These are phyloP conservation scores for Mycosarcoma maydis DNA, from an alignment of 1,284 basidiomycete genomes.

Conservation along the genomic window DNA sequence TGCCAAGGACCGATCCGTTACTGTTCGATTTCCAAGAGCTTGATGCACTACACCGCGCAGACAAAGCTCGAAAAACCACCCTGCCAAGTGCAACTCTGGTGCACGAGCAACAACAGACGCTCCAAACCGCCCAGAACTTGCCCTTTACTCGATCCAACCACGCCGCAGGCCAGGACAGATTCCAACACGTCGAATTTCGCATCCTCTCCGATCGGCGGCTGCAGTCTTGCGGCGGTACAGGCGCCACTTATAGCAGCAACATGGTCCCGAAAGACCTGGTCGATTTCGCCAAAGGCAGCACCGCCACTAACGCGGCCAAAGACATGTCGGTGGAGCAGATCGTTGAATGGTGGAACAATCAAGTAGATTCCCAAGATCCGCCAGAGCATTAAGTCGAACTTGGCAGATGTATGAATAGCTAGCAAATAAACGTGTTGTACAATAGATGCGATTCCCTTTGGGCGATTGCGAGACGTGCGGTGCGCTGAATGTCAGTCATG, in stretches of 20 bases:
- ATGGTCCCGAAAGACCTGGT: conserved; percentile 92
- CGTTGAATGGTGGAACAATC: conserved; percentile 22
- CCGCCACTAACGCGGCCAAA: neutral
- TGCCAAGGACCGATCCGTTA: conserved; percentile 83
- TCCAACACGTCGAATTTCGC: conserved; percentile 72
- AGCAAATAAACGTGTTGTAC: conserved; percentile 6
- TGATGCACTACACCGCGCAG: conserved; percentile 58
- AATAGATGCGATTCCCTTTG: neutral
- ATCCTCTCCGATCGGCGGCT: conserved; percentile 73
- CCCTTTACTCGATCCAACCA: too few relatives aligned
- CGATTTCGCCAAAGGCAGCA: conserved; percentile 72
- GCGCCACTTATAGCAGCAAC: conserved; percentile 78
- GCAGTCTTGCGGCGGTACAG: conserved; percentile 8
- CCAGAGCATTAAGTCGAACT: neutral
- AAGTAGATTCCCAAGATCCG: conserved; percentile 11
- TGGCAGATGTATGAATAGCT: neutral
- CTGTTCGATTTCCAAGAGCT: conserved; percentile 87
- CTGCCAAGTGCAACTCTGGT: too few relatives aligned
- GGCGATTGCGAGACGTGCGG: too few relatives aligned
- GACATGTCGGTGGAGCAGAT: conserved; percentile 30
- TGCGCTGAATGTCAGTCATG: conserved; percentile 6
- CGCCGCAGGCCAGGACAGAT: neutral
- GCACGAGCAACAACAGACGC: too few relatives aligned
- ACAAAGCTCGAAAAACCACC: conserved; percentile 10
- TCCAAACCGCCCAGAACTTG: too few relatives aligned